These are phyloP conservation scores for Clavispora santaluciae DNA, from an alignment of 805 yeast genomes.

Conservation along the genomic window DNA sequence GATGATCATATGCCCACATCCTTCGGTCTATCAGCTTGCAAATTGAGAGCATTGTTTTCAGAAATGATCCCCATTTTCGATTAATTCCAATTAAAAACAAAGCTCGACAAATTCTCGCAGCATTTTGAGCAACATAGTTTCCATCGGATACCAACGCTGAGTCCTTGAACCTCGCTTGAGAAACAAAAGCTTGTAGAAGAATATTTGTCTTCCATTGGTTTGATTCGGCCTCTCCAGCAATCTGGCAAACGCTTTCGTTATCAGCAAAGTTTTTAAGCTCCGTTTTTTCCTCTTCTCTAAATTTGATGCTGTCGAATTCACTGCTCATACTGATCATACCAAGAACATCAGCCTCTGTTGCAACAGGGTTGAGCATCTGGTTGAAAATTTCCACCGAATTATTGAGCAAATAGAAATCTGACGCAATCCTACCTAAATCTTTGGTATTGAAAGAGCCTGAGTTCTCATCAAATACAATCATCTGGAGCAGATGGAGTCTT, in stretches of 20 bases:
- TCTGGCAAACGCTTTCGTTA: constrained; percentile 67
- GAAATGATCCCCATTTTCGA: constrained; percentile 84
- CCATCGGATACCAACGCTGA: constrained; percentile 82
- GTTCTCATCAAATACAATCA: constrained; percentile 88
- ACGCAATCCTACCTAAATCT: constrained; percentile 90
- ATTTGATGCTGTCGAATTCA: constrained; percentile 86
- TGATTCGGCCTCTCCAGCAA: constrained; percentile 70
- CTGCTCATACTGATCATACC: constrained; percentile 87
- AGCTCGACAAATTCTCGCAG: constrained; percentile 91
- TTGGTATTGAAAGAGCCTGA: constrained; percentile 77
- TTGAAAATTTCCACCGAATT: constrained; percentile 88
- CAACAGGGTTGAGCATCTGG: constrained; percentile 73
- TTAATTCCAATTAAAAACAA: constrained; percentile 81
- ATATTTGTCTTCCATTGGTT: constrained; percentile 85
- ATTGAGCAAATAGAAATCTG: constrained; percentile 84
- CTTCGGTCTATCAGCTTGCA: constrained; percentile 84
- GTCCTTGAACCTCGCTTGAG: constrained; percentile 66
- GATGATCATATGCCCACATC: constrained; percentile 88
- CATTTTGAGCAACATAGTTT: constrained; percentile 91
- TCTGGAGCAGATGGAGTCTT: constrained; percentile 78
- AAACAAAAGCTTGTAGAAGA: constrained; percentile 81
- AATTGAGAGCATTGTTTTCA: constrained; percentile 68
- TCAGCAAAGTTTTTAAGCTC: constrained; percentile 66
- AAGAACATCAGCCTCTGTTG: constrained; percentile 88
- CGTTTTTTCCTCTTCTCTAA: constrained; percentile 78